phyloP scores from a whole-genome alignment of 139 green algal genomes.

The Pleodorina starrii region DNA sequence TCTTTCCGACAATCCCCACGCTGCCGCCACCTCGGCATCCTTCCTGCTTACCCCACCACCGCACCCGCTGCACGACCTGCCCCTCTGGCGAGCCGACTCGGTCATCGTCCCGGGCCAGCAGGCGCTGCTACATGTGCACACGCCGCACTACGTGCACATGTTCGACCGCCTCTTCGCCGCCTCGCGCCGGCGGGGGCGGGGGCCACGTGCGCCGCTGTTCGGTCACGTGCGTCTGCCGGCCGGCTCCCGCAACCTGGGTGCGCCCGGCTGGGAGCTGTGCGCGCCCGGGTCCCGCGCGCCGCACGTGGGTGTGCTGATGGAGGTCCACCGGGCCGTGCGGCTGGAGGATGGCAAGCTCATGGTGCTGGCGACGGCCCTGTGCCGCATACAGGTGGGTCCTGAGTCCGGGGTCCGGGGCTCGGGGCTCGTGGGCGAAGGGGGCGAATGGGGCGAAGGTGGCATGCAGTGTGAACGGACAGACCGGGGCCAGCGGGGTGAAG shows the following conservation, averaged over 20 bases:
- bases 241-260: slow-evolving; percentile 58
- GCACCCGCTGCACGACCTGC: slow-evolving; percentile 46
- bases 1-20: too few species aligned
- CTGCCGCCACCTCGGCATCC: too few species aligned
- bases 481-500: too few species aligned
- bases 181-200: too few species aligned
- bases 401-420: too few species aligned
- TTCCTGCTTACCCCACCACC: too few species aligned
- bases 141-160: slow-evolving; percentile 57
- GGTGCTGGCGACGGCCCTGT: slow-evolving; percentile 59
- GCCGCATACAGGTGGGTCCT: slow-evolving; percentile 58
- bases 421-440: too few species aligned
- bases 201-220: slow-evolving; percentile 67
- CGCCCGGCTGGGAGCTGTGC: slow-evolving; percentile 36
- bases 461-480: too few species aligned
- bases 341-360: slow-evolving; percentile 69
- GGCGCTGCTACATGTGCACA: slow-evolving; percentile 51
- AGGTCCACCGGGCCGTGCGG: slow-evolving; percentile 61
- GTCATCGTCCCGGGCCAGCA: slow-evolving; percentile 50
- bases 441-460: too few species aligned
- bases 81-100: slow-evolving; percentile 68
- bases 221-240: slow-evolving; percentile 67
- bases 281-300: slow-evolving; percentile 51
- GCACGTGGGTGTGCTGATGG: slow-evolving; percentile 61
- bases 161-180: slow-evolving; percentile 61